Evolutionary conservation across 495 filamentous ascomycete species (phyloP).

Genomic region (Tuber borchii): DNA sequence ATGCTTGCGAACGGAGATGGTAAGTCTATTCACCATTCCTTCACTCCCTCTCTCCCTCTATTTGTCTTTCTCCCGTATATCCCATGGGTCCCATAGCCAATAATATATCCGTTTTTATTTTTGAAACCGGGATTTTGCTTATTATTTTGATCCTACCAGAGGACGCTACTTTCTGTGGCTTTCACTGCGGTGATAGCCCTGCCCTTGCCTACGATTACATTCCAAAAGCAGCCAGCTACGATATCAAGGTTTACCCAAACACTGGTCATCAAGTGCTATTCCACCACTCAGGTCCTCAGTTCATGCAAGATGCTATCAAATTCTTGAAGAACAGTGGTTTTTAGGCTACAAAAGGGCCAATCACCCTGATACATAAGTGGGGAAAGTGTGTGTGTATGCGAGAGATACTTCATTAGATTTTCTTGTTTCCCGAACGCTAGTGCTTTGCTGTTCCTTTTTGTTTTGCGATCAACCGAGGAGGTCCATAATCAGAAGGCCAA

Average conservation of each 20-base stretch:
- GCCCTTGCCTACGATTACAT: constrained; percentile 20
- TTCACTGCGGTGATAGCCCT: constrained; percentile 19
- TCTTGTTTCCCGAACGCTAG: neutral
- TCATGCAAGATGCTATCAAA: constrained; percentile 17
- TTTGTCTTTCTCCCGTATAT: neutral
- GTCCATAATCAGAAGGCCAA: neutral
- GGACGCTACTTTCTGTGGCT: constrained; percentile 23
- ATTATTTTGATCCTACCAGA: constrained; percentile 4
- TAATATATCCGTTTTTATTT: neutral
- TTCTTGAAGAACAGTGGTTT: constrained; percentile 11
- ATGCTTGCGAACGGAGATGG: constrained; percentile 33
- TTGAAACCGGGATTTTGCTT: neutral
- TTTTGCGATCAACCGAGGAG: neutral
- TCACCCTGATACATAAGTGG: neutral
- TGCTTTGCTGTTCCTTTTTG: neutral
- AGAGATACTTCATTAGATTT: neutral
- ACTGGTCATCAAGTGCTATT: constrained; percentile 31
- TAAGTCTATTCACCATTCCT: constrained; percentile 10
- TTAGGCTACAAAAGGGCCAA: neutral
- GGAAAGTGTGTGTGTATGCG: neutral
- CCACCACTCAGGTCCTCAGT: constrained; percentile 18
- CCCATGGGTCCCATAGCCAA: neutral
- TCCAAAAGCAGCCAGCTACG: constrained; percentile 25
- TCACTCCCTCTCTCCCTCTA: no score
- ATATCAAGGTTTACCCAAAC: constrained; percentile 23